These are phyloP conservation scores for Murraya paniculata DNA, from an alignment of 345 rosid genomes.

Conservation along the genomic window DNA sequence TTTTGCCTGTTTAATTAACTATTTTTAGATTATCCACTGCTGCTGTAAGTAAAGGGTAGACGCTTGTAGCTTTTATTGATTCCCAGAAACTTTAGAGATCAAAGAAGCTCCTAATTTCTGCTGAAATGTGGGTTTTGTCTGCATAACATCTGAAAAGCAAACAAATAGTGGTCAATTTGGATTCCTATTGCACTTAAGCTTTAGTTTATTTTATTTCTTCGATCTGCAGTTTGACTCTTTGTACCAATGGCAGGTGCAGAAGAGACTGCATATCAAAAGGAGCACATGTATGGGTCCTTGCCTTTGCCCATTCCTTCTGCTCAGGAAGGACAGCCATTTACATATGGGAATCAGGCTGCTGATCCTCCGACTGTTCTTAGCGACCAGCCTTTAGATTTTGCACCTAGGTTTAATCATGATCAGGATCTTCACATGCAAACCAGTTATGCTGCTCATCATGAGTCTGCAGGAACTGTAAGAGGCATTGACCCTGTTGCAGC, in stretches of 20 bases:
- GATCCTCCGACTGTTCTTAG: slow-evolving; percentile 48
- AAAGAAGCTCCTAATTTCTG: neutral
- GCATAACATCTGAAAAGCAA: neutral
- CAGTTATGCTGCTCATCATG: slow-evolving; percentile 47
- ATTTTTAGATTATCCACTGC: neutral
- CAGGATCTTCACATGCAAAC: slow-evolving; percentile 44
- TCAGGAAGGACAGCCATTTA: slow-evolving; percentile 48
- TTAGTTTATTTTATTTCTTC: neutral
- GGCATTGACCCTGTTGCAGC: slow-evolving; percentile 31
- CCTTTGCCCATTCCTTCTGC: slow-evolving; percentile 41
- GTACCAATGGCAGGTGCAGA: slow-evolving; percentile 43
- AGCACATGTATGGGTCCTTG: slow-evolving; percentile 27
- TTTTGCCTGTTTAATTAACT: neutral
- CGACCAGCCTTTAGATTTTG: slow-evolving; percentile 71
- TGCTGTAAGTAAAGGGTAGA: neutral
- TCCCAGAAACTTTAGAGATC: neutral
- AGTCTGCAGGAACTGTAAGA: slow-evolving; percentile 34
- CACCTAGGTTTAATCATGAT: slow-evolving; percentile 49
- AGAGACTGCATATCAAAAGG: slow-evolving; percentile 30
- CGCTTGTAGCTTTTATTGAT: no score
- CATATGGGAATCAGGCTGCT: slow-evolving; percentile 56
- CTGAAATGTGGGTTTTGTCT: neutral
- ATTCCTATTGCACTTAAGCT: neutral
- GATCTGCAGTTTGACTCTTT: slow-evolving; percentile 27
- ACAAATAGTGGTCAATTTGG: slow-evolving; percentile 6